Evolutionary conservation across 257 asterid species (phyloP).

Genomic region (Gentiana macrophylla): DNA sequence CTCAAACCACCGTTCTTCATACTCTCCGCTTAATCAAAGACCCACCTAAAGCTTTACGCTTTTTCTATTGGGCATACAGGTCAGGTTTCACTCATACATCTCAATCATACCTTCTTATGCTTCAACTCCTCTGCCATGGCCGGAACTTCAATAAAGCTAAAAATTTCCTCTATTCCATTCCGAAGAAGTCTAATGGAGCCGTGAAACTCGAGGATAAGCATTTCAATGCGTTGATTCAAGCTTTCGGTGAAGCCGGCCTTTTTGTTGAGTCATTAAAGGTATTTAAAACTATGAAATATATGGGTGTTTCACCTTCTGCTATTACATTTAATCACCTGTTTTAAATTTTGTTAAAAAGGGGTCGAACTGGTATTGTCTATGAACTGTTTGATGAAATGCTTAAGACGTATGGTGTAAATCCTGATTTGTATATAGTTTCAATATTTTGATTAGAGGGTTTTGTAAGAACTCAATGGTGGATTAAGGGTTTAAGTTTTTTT

Average conservation of each 20-base stretch:
- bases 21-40: slow-evolving; percentile 53
- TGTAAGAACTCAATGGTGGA: slow-evolving; percentile 64
- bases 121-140: slow-evolving; percentile 48
- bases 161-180: slow-evolving; percentile 65
- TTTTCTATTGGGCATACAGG: slow-evolving; percentile 57
- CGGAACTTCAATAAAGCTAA: slow-evolving; percentile 62
- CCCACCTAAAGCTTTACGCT: slow-evolving; percentile 51
- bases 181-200: slow-evolving; percentile 32
- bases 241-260: slow-evolving; percentile 66
- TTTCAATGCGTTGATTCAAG: slow-evolving; percentile 59
- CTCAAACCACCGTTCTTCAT: slow-evolving; percentile 60
- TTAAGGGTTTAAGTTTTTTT: slow-evolving; percentile 56
- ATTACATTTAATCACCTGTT: slow-evolving; percentile 57
- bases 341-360: slow-evolving; percentile 52
- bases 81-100: slow-evolving; percentile 44
- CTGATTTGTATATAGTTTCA: slow-evolving; percentile 58
- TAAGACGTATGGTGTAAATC: slow-evolving; percentile 61
- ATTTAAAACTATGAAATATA: slow-evolving; percentile 48
- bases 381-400: slow-evolving; percentile 79
- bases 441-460: slow-evolving; percentile 67
- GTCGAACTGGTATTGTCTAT: slow-evolving; percentile 46
- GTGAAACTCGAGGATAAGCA: slow-evolving; percentile 48
- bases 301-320: slow-evolving; percentile 61
- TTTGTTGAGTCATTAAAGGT: slow-evolving; percentile 63
- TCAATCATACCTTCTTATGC: slow-evolving; percentile 58